Conservation (phyloP, 2,329 filamentous ascomycete genomes). For the Huntiella decipiens region DNA sequence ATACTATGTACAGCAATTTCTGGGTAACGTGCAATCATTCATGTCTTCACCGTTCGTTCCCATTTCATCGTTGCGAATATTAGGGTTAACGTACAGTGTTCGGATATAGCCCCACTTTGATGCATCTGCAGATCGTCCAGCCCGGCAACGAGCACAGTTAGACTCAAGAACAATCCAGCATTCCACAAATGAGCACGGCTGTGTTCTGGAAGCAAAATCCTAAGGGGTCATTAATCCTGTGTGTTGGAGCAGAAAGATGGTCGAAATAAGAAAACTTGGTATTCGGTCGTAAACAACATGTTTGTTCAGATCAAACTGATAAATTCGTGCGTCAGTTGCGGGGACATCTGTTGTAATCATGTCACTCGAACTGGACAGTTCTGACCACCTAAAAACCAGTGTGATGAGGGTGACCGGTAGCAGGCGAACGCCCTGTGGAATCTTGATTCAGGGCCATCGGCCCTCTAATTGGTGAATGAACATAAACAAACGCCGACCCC, state of each 20-base stretch:
- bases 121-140: background rate
- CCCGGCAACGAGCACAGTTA: background rate
- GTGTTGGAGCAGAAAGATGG: background rate
- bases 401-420: no score
- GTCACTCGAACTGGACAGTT: no score
- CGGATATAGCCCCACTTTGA: background rate
- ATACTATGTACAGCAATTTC: no score
- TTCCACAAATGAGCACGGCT: background rate
- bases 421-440: no score
- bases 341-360: background rate
- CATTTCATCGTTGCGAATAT: no score
- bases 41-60: no score
- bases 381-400: no score
- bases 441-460: no score
- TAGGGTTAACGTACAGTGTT: background rate
- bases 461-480: no score
- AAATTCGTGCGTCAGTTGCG: background rate
- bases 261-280: background rate
- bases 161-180: background rate
- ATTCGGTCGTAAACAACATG: background rate
- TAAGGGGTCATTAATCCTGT: background rate
- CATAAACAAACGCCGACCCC: background rate
- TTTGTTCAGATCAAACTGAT: background rate
- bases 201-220: background rate
- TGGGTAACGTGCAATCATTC: no score